phyloP scores from a whole-genome alignment of 1,284 basidiomycete species.

The Pseudozyma pruni region DNA sequence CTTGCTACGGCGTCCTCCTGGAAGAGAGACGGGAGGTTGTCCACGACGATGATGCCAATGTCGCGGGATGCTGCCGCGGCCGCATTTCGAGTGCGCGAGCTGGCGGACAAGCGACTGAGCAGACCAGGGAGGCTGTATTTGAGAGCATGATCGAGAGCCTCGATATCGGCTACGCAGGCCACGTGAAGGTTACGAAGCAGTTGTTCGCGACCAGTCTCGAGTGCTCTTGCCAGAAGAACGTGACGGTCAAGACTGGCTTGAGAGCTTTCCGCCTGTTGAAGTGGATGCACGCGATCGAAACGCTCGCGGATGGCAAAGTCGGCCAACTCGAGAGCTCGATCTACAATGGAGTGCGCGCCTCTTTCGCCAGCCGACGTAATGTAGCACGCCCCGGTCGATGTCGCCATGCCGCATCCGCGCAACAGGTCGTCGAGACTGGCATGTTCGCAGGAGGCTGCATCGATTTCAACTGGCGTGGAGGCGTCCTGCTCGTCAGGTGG shows the following conservation, averaged over 20 bases:
- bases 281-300: slow-evolving; percentile 1
- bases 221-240: slow-evolving; percentile 9
- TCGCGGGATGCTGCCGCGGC: background rate
- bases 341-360: slow-evolving; percentile 28
- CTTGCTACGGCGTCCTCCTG: slow-evolving; percentile 47
- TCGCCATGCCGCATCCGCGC: slow-evolving; percentile 15
- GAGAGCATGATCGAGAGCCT: slow-evolving; percentile 51
- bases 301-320: slow-evolving; percentile 12
- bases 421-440: slow-evolving; percentile 12
- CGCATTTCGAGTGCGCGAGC: background rate
- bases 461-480: background rate
- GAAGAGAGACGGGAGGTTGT: slow-evolving; percentile 55
- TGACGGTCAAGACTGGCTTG: slow-evolving; percentile 5
- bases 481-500: background rate
- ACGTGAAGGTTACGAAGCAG: slow-evolving; percentile 36
- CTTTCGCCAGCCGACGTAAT: slow-evolving; percentile 43
- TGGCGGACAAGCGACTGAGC: slow-evolving; percentile 12
- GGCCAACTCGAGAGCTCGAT: slow-evolving; percentile 23
- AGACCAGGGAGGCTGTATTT: slow-evolving; percentile 55
- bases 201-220: slow-evolving; percentile 20
- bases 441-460: background rate
- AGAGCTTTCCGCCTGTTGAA: background rate
- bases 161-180: slow-evolving; percentile 37
- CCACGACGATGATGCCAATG: slow-evolving; percentile 45
- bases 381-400: slow-evolving; percentile 18